phyloP scores from a whole-genome alignment of 148 eudicot species.

The Talinum fruticosum region DNA sequence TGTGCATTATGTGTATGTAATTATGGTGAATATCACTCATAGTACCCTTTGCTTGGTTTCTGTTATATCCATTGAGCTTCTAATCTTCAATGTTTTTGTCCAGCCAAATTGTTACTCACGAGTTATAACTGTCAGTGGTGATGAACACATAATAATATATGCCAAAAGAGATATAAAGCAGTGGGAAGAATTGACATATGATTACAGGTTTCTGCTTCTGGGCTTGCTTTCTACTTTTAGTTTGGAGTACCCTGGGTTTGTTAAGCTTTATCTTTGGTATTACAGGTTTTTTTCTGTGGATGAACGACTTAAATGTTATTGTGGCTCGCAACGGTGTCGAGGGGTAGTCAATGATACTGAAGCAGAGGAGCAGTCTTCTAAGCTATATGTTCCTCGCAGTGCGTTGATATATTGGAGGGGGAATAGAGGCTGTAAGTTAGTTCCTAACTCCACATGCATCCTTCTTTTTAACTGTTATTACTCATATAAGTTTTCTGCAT shows the following conservation, averaged over 20 bases:
- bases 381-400: conserved; percentile 63
- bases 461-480: background rate
- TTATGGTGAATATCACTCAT: background rate
- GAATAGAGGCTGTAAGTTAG: conserved; percentile 46
- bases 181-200: conserved; percentile 95
- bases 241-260: background rate
- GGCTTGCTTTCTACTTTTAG: background rate
- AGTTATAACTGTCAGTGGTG: conserved; percentile 76
- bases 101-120: conserved; percentile 99
- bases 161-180: conserved; percentile 85
- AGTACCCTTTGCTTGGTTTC: conserved; percentile 1
- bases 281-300: conserved; percentile 80
- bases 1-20: background rate
- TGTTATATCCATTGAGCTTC: background rate
- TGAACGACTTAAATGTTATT: conserved; percentile 78
- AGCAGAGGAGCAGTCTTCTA: conserved; percentile 69
- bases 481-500: no score
- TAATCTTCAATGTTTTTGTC: conserved; percentile 24
- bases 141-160: conserved; percentile 86
- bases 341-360: conserved; percentile 92
- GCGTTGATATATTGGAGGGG: conserved; percentile 68
- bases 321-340: conserved; percentile 85
- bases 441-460: background rate
- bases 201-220: conserved; percentile 69
- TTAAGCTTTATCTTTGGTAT: conserved; percentile 17